Conservation (phyloP, 2,329 filamentous ascomycete genomes). For the Nigrospora sphaerica region DNA sequence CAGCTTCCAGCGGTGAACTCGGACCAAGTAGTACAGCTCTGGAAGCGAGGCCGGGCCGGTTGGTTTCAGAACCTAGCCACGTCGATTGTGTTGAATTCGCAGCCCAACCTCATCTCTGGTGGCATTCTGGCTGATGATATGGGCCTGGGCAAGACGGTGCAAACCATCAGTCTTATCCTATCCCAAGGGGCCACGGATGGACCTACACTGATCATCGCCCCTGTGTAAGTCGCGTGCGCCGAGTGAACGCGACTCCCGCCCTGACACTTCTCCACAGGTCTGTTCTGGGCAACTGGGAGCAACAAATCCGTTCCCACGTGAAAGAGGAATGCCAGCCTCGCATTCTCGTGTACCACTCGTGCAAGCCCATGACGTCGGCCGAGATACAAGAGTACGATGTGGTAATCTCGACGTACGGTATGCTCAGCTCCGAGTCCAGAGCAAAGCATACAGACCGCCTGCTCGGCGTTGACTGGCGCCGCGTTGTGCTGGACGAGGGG, state of each 20-base stretch:
- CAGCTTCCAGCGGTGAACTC: constrained; percentile 52
- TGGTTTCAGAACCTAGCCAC: constrained; percentile 64
- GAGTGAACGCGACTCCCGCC: too few relatives aligned
- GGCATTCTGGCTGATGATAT: constrained; percentile 90
- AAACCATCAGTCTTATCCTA: constrained; percentile 74
- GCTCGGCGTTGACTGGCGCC: constrained; percentile 59
- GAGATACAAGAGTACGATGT: constrained; percentile 64
- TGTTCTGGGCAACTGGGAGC: constrained; percentile 83
- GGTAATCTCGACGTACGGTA: constrained; percentile 80
- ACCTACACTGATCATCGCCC: constrained; percentile 72
- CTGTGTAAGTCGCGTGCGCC: constrained; percentile 48
- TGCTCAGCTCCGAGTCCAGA: constrained; percentile 59
- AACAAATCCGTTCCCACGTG: constrained; percentile 70
- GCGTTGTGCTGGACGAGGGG: constrained; percentile 76
- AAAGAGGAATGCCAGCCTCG: constrained; percentile 53
- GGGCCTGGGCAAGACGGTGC: constrained; percentile 85
- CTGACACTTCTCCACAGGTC: too few relatives aligned
- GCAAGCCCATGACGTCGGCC: constrained; percentile 38
- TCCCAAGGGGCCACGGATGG: constrained; percentile 40
- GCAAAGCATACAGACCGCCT: constrained; percentile 34
- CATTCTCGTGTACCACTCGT: constrained; percentile 69
- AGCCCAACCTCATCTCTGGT: constrained; percentile 64
- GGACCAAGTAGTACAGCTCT: constrained; percentile 65
- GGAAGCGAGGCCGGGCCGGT: constrained; percentile 48
- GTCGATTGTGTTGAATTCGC: constrained; percentile 50